Evolutionary conservation across 352 stramenopile genomes (phyloP), one percentile per base, ranked within the genome.

Genomic region (Saprolegnia diclina): DNA sequence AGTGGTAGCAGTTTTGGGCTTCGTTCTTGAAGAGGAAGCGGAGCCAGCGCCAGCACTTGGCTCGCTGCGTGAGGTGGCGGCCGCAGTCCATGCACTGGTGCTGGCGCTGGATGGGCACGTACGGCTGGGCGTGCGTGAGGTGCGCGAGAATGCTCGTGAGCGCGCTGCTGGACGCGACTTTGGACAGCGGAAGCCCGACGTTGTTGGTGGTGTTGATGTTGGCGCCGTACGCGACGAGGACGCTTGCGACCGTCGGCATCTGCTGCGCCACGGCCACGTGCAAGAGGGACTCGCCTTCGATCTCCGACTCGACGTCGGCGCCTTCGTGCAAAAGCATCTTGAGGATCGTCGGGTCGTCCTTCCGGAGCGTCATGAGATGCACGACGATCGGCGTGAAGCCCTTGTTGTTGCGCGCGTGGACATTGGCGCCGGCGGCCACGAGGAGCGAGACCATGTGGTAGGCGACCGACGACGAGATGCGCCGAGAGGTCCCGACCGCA

Each of bases 1-100:
- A 93, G 68, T 91, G 85, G 75, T 91, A 93, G 76, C 85, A 93
- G 65, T 91, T 91, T 74, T 79, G 79, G 64, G 56, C 56, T 48
- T 64, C 16, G 56, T 14, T 64, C 29, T 48, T 64, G 32, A 35
- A 45, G 32, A 26, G 37, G 46, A 64, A 64, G 35, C 35, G 37
- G 26, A 24, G 46, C 24, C 52, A 24, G n/a, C 13, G 18, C 21
- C 35, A 64, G 1, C 11, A 5, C 35, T 64, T 64, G 13, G 13
- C 32, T 16, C 32, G 32, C 56, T 13, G 56, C 29, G 35, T 64
- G 14, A 64, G 9, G 56, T 21, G n/a, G 29, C 56, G 79, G 56
- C 77, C 85, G 77, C 85, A 93, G 56, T 79, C 78, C 83, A 90
- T 91, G 71, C 85, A 93, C 59, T 85, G 82, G 72, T 73, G 82